Evolutionary conservation across 768 basidiomycete genomes (phyloP).

Genomic region (Coprinopsis sp.): DNA sequence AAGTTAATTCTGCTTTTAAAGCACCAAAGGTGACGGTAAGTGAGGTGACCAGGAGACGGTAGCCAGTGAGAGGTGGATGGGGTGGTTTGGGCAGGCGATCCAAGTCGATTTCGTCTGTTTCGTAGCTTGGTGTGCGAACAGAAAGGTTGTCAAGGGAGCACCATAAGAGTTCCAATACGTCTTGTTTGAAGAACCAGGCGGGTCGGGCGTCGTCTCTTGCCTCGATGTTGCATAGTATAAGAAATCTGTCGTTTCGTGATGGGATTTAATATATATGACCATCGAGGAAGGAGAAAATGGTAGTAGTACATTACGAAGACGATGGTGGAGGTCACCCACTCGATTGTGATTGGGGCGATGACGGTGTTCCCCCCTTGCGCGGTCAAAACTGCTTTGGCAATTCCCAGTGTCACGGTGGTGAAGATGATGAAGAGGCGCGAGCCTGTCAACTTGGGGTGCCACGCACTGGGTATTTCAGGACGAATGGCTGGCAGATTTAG

Average conservation of each 20-base stretch:
- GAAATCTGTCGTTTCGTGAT: background rate
- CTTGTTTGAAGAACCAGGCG: conserved; percentile 3
- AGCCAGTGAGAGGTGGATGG: no score
- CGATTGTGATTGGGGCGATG: background rate
- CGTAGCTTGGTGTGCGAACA: no score
- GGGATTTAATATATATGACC: background rate
- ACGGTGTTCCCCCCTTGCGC: no score
- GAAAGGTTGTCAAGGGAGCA: no score
- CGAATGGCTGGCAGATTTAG: no score
- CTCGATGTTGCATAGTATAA: background rate
- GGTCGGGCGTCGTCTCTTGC: background rate
- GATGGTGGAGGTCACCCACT: background rate
- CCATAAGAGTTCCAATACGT: no score
- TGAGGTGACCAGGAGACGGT: no score
- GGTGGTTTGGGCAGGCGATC: no score
- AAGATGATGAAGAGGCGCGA: background rate
- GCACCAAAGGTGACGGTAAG: no score
- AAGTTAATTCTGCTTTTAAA: no score
- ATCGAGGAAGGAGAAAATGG: background rate
- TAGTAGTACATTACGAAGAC: background rate
- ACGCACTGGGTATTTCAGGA: no score
- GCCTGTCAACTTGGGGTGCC: conserved; percentile 4
- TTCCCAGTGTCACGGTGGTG: background rate
- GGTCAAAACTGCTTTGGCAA: background rate
- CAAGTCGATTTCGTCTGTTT: no score